Evolutionary conservation across 768 basidiomycete species (phyloP).

Genomic region (Collybiopsis confluens): DNA sequence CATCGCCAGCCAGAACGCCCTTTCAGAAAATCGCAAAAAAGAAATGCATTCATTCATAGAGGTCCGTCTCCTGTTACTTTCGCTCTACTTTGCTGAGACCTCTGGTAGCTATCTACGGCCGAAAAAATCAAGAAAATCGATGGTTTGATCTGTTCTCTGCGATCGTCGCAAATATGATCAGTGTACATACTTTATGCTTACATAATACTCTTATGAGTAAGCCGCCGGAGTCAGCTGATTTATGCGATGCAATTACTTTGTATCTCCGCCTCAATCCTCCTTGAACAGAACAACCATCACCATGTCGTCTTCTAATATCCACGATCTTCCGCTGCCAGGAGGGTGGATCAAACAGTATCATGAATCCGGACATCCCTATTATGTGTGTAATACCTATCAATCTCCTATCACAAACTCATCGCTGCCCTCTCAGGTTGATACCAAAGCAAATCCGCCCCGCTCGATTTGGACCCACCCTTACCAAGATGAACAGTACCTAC

Average conservation of each 20-base stretch:
- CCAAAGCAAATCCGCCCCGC: slow-evolving; percentile 55
- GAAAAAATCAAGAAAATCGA: slow-evolving; percentile 50
- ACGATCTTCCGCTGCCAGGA: slow-evolving; percentile 33
- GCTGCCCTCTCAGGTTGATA: slow-evolving; percentile 48
- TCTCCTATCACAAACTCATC: neutral
- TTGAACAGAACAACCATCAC: slow-evolving; percentile 8
- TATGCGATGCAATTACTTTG: too few species aligned
- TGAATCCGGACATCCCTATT: slow-evolving; percentile 34
- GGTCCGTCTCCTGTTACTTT: slow-evolving; percentile 24
- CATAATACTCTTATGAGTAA: neutral
- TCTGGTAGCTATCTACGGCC: slow-evolving; percentile 47
- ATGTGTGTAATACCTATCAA: slow-evolving; percentile 24
- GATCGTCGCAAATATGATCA: neutral
- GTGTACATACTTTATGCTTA: neutral
- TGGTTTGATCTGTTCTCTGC: slow-evolving; percentile 35
- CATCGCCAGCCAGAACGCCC: slow-evolving; percentile 36
- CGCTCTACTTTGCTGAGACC: neutral
- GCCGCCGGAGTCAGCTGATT: too few species aligned
- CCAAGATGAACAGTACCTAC: slow-evolving; percentile 63
- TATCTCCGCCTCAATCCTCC: neutral
- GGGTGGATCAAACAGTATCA: slow-evolving; percentile 47
- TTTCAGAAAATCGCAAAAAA: slow-evolving; percentile 31
- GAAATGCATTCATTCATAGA: slow-evolving; percentile 50
- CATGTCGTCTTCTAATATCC: slow-evolving; percentile 16
- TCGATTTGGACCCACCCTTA: slow-evolving; percentile 72